phyloP scores from a whole-genome alignment of 208 protist genomes.

The Leishmania lainsoni region DNA sequence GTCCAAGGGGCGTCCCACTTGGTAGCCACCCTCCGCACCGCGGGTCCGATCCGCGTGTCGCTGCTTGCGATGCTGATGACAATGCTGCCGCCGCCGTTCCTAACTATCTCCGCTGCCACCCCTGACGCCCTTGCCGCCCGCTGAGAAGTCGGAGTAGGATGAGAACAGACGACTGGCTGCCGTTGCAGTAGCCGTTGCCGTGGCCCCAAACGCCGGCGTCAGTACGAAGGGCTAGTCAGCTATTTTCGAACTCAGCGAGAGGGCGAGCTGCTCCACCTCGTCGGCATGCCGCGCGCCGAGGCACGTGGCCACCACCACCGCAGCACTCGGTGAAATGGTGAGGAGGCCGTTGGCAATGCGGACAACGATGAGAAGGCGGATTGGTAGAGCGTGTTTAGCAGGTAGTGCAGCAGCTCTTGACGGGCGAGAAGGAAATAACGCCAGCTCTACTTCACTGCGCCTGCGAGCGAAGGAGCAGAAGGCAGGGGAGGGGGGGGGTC shows the following conservation, averaged over 20 bases:
- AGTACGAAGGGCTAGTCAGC: constrained; percentile 30
- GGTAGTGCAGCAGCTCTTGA: background rate
- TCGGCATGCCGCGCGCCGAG: background rate
- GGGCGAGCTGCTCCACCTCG: constrained; percentile 27
- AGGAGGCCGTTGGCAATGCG: background rate
- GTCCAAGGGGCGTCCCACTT: background rate
- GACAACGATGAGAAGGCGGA: background rate
- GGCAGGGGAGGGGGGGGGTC: background rate
- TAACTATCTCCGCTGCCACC: background rate
- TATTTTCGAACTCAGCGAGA: constrained; percentile 31
- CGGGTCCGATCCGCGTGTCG: background rate
- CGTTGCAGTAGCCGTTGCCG: background rate
- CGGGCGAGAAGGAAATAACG: background rate
- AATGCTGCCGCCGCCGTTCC: background rate
- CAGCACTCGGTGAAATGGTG: background rate
- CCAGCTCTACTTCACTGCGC: background rate
- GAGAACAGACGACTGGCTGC: background rate
- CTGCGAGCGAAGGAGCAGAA: background rate
- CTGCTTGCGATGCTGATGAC: background rate
- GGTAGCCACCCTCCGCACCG: background rate
- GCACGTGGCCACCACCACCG: background rate
- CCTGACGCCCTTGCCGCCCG: background rate
- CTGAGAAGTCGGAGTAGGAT: background rate
- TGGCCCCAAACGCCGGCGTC: background rate
- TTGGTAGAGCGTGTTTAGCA: background rate